These are phyloP conservation scores for Berberis thunbergii DNA, from an alignment of 164 flowering plant genomes.

Conservation along the genomic window DNA sequence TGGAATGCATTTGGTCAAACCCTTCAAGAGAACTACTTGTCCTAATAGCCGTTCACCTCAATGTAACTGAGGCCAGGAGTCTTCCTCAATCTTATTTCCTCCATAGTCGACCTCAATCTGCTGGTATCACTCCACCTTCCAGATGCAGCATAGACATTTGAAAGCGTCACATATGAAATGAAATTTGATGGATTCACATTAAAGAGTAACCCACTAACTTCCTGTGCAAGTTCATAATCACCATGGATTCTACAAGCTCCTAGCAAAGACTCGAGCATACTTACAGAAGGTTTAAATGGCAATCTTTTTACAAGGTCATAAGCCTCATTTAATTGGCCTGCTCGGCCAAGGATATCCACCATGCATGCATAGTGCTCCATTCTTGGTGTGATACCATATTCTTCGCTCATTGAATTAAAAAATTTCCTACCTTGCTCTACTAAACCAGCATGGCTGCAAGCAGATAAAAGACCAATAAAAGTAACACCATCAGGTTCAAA, in stretches of 20 bases:
- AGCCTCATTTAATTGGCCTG: constrained; percentile 46
- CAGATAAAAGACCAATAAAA: constrained; percentile 35
- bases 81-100: constrained; percentile 23
- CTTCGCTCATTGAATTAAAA: constrained; percentile 30
- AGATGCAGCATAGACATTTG: constrained; percentile 37
- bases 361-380: constrained; percentile 53
- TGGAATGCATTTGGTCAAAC: too few relatives aligned
- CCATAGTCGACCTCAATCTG: constrained; percentile 26
- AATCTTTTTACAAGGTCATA: constrained; percentile 30
- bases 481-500: constrained; percentile 32
- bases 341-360: constrained; percentile 53
- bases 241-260: constrained; percentile 52
- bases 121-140: constrained; percentile 35
- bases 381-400: constrained; percentile 26
- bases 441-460: constrained; percentile 56
- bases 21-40: not conserved
- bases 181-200: constrained; percentile 29
- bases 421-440: constrained; percentile 33
- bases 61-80: constrained; percentile 28
- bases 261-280: constrained; percentile 37
- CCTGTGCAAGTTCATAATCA: constrained; percentile 34
- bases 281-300: constrained; percentile 23
- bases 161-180: constrained; percentile 30
- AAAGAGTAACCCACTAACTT: constrained; percentile 21
- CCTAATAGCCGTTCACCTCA: constrained; percentile 7